phyloP scores from a whole-genome alignment of 495 filamentous ascomycete genomes.

The Rhizodiscina lignyota region DNA sequence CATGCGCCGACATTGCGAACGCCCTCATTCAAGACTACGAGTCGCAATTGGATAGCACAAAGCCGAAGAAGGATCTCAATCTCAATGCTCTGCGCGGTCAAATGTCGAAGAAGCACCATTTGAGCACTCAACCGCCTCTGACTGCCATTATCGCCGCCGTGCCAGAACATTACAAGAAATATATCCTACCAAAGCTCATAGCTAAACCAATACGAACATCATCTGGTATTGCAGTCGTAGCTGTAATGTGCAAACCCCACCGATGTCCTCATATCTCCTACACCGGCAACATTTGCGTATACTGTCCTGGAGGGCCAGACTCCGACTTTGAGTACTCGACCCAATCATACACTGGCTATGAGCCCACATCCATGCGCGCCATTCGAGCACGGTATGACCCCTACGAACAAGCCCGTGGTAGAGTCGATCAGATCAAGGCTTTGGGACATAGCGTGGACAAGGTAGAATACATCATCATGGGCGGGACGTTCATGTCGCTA shows the following conservation, averaged over 20 bases:
- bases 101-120: conserved; percentile 77
- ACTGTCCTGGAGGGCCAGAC: conserved; percentile 93
- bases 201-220: conserved; percentile 93
- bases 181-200: conserved; percentile 85
- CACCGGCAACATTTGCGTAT: conserved; percentile 97
- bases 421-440: conserved; percentile 90
- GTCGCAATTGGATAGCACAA: conserved; percentile 48
- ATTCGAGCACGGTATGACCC: conserved; percentile 96
- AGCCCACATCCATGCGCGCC: conserved; percentile 94
- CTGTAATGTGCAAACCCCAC: conserved; percentile 99
- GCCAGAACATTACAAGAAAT: conserved; percentile 98
- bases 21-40: conserved; percentile 89
- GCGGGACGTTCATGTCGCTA: conserved; percentile 96
- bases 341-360: conserved; percentile 95
- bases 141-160: conserved; percentile 96
- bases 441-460: conserved; percentile 96
- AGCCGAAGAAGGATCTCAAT: conserved; percentile 72
- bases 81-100: conserved; percentile 78
- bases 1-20: conserved; percentile 88
- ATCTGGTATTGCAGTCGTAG: conserved; percentile 96
- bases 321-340: conserved; percentile 98
- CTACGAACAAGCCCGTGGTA: conserved; percentile 88
- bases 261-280: conserved; percentile 94
- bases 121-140: conserved; percentile 72
- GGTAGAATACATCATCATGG: conserved; percentile 99